These are phyloP conservation scores for Ceratopteris richardii DNA, from an alignment of 75 land plant species.

Conservation along the genomic window DNA sequence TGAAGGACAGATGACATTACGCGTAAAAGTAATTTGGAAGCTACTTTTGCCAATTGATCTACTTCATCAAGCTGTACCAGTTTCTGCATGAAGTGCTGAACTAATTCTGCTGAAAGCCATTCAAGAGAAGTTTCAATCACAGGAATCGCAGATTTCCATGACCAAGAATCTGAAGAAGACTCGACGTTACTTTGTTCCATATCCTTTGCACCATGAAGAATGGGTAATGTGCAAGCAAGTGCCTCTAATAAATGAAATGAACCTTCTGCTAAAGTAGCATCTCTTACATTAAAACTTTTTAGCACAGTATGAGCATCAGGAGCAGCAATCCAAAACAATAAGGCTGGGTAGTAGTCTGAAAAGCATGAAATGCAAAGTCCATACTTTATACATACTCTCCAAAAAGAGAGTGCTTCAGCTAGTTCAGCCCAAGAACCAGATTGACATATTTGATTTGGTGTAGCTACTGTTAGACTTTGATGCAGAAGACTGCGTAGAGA, in stretches of 20 bases:
- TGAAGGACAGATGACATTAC: conserved; percentile 56
- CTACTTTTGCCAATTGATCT: not conserved
- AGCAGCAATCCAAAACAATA: conserved; percentile 69
- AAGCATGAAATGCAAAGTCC: conserved; percentile 59
- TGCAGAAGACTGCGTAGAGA: conserved; percentile 8
- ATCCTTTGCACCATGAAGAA: conserved; percentile 29
- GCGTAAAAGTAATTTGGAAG: conserved; percentile 20
- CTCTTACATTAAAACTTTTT: conserved; percentile 19
- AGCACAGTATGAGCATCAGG: conserved; percentile 12
- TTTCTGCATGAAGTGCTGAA: conserved; percentile 4
- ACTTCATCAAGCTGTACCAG: conserved; percentile 1
- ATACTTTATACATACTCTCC: conserved; percentile 72
- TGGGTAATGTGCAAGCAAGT: conserved; percentile 53
- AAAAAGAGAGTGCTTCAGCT: conserved; percentile 72
- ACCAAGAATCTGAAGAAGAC: conserved; percentile 37
- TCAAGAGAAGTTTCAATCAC: conserved; percentile 71
- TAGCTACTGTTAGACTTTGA: not conserved
- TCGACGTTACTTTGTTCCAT: not conserved
- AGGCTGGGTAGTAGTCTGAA: conserved; percentile 58
- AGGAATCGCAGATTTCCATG: conserved; percentile 69
- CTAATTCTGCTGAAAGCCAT: conserved; percentile 20
- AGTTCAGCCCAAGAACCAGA: conserved; percentile 29
- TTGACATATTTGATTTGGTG: not conserved
- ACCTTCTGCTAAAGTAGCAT: conserved; percentile 36
- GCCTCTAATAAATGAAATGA: conserved; percentile 59